Conservation (phyloP, 1,284 basidiomycete genomes). For the Pyrrhoderma lamaoense region DNA sequence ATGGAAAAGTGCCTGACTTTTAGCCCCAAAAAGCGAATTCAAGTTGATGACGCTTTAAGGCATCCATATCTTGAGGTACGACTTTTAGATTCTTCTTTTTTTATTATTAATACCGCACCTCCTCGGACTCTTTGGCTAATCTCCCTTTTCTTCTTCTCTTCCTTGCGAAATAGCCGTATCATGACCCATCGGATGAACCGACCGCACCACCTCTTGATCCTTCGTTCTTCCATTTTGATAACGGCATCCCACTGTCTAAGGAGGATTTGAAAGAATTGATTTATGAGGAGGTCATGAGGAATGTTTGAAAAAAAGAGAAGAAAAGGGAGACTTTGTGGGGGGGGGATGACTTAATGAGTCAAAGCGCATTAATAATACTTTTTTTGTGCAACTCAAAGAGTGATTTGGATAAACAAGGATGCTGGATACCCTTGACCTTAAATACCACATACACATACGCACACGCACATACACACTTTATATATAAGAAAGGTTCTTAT, state of each 20-base stretch:
- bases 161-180: constrained; percentile 78
- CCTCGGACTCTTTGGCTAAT: background rate
- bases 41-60: constrained; percentile 81
- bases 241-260: constrained; percentile 57
- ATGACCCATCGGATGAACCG: constrained; percentile 86
- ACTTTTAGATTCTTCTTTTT: constrained; percentile 17
- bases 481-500: no score
- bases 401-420: no score
- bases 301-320: no score
- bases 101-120: constrained; percentile 4
- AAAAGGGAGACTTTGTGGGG: no score
- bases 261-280: constrained; percentile 52
- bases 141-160: no score
- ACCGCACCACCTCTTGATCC: constrained; percentile 73
- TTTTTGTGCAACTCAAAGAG: no score
- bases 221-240: constrained; percentile 88
- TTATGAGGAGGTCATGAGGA: constrained; percentile 24
- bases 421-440: no score
- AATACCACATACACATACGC: no score
- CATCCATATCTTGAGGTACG: constrained; percentile 86
- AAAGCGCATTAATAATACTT: no score
- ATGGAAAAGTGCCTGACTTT: constrained; percentile 89
- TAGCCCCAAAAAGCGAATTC: constrained; percentile 85
- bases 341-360: no score
- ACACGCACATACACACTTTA: no score